Percentiles rank a stretch among this genome's conserved stretches.
phyloP scores from a whole-genome alignment of 1,284 basidiomycete species.

The Sporisorium iseilematis-ciliati region DNA sequence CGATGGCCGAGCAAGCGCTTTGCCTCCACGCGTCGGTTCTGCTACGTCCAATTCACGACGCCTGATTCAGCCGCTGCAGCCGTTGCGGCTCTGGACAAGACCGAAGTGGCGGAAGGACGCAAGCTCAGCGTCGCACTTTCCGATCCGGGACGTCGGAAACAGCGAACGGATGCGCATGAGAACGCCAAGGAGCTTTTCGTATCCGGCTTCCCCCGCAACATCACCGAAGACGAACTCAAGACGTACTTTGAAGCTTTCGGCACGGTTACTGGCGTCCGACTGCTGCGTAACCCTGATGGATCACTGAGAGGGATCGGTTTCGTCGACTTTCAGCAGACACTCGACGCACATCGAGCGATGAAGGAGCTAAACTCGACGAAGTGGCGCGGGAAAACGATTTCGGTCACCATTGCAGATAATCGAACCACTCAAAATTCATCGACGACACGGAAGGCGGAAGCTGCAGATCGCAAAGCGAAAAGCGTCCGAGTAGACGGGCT shows the following conservation, averaged over 20 bases:
- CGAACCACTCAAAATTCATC: conserved; percentile 17
- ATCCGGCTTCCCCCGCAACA: conserved; percentile 82
- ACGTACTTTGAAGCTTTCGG: conserved; percentile 82
- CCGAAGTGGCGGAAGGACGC: conserved; percentile 76
- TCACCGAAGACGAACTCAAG: conserved; percentile 79
- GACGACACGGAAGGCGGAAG: background rate
- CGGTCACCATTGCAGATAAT: conserved; percentile 53
- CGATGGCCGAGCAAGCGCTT: conserved; percentile 99
- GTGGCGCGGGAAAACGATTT: conserved; percentile 58
- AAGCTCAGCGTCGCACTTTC: conserved; percentile 85
- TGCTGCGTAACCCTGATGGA: conserved; percentile 80
- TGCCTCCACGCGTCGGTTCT: conserved; percentile 88
- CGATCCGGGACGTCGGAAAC: conserved; percentile 87
- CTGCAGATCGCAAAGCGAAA: conserved; percentile 28
- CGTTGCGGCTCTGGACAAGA: conserved; percentile 82
- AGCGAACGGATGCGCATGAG: conserved; percentile 83
- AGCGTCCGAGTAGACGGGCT: conserved; percentile 53
- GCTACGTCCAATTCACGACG: conserved; percentile 89
- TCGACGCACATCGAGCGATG: conserved; percentile 66
- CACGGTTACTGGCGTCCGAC: conserved; percentile 81
- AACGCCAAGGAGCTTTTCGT: conserved; percentile 87
- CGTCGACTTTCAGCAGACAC: conserved; percentile 80
- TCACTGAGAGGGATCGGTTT: conserved; percentile 89
- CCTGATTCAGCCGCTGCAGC: conserved; percentile 83
- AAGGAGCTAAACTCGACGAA: conserved; percentile 57